Base-by-base conservation (phyloP, 306 rosid species). In the Vigna hirtella region DNA sequence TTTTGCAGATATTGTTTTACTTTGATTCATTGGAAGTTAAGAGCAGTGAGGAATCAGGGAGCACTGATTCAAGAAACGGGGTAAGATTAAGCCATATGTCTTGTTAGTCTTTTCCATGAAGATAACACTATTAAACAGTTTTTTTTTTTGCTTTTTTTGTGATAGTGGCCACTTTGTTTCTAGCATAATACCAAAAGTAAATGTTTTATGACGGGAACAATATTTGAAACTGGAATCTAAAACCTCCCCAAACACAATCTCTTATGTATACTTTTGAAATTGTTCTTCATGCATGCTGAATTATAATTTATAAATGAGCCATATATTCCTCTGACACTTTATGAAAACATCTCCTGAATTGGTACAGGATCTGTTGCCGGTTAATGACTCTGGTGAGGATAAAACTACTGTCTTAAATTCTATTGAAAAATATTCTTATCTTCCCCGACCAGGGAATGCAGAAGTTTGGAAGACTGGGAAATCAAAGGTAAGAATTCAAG, bases 391-490 rank as follows among this genome's bases (percentile, higher is more conserved):
- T 26, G 72, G 78, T 18, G 50, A 13, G 86, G 72, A 77, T 52
- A 72, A 71, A 78, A 76, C 36, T 63, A 75, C 77, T 62, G 70
- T 47, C 78, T 57, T 78, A 55, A 88, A 85, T 84, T 80, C 91
- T 73, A 62, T 89, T 82, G 90, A 89, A 12, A 83, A 86, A 55
- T 90, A 86, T 74, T 70, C 88, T 3, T 89, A 84, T 73, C 38
- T 62, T 56, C 86, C 86, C 53, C 76, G 49, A 42, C 77, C 64
- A 53, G 71, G 82, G 76, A 73, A 73, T 55, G 72, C 87, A 45
- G 88, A 83, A 75, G 89, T 85, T 72, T 85, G 87, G 93, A 90
- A 87, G 86, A 78, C 89, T 50, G 86, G 87, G 81, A 90, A 88
- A 86, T 82, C 90, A 18, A 92, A 90, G 96, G 94, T 88, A 40